Conservation (phyloP, 805 yeast genomes). For the Kluyveromyces aestuarii region DNA sequence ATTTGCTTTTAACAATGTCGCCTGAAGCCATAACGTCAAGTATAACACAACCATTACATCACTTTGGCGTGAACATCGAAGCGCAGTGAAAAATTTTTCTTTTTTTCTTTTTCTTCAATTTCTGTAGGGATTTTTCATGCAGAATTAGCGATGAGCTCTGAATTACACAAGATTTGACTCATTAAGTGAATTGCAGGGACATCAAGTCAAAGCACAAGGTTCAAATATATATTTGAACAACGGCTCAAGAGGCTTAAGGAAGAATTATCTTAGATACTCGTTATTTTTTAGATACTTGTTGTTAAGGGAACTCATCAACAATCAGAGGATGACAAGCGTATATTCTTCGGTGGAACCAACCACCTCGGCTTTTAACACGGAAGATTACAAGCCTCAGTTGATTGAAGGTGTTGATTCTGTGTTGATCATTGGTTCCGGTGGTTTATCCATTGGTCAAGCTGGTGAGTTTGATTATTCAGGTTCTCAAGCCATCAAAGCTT, state of each 20-base stretch:
- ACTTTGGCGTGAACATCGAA: neutral
- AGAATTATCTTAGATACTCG: no score
- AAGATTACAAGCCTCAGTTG: conserved; percentile 23
- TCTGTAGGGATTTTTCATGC: neutral
- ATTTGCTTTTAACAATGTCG: no score
- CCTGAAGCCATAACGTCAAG: neutral
- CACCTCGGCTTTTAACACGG: conserved; percentile 24
- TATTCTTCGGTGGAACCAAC: conserved; percentile 24
- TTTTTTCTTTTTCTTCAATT: neutral
- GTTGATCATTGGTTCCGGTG: conserved; percentile 93
- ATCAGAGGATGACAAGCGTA: neutral
- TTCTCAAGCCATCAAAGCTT: conserved; percentile 94
- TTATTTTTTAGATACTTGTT: neutral
- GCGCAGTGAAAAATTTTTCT: neutral
- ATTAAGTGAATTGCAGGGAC: neutral
- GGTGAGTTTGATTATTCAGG: conserved; percentile 98
- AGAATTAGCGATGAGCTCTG: neutral
- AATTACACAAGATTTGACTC: neutral
- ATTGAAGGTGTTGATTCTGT: conserved; percentile 38
- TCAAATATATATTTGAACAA: neutral
- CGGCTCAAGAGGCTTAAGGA: neutral
- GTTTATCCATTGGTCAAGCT: conserved; percentile 94
- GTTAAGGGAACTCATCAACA: neutral
- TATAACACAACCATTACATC: neutral
- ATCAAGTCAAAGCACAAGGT: neutral